Evolutionary conservation across 495 filamentous ascomycete species (phyloP), one percentile per base, ranked within the genome.

Genomic region (Thermochaetoides thermophila): DNA sequence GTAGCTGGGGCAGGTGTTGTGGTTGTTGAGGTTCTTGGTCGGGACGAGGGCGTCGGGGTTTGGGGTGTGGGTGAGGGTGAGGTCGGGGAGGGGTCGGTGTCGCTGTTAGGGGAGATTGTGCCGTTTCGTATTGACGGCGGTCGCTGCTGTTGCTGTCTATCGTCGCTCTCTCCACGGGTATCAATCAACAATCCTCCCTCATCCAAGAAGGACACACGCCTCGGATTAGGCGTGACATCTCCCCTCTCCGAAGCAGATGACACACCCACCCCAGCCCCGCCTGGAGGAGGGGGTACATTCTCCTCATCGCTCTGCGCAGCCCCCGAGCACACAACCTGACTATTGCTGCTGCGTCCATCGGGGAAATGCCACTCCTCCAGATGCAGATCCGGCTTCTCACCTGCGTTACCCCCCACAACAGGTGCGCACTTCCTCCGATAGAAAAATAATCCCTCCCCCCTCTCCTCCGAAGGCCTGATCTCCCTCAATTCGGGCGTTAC

Each of bases 161-260:
- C n/a, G n/a, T n/a, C n/a, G n/a, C n/a, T n/a, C n/a, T n/a, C n/a
- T n/a, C n/a, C n/a, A n/a, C n/a, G n/a, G 14, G 41, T 28, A 11
- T 58, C 53, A 15, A 68, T 63, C 2, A 82, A 54, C 2, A 83
- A 56, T 4, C 74, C 74, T 21, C 78, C 78, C 17, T 76, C 71
- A 43, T 84, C 80, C 40, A 82, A 79, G 43, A 86, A 76, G 10
- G 74, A 79, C 3, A 74, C 60, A 8, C 56, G 52, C 3, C 62
- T 59, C 6, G 69, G 63, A 2, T 65, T 60, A 11, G 50, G 33
- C 5, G 48, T 51, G 9, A 53, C 57, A 35, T 53, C 55, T 34
- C 50, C 58, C 27, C 41, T 32, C 10, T 43, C 44, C n/a, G 48
- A 38, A n/a, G n/a, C n/a, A n/a, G n/a, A n/a, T n/a, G n/a, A n/a